These are phyloP conservation scores for Podospora didyma DNA, from an alignment of 495 filamentous ascomycete genomes.

Conservation along the genomic window DNA sequence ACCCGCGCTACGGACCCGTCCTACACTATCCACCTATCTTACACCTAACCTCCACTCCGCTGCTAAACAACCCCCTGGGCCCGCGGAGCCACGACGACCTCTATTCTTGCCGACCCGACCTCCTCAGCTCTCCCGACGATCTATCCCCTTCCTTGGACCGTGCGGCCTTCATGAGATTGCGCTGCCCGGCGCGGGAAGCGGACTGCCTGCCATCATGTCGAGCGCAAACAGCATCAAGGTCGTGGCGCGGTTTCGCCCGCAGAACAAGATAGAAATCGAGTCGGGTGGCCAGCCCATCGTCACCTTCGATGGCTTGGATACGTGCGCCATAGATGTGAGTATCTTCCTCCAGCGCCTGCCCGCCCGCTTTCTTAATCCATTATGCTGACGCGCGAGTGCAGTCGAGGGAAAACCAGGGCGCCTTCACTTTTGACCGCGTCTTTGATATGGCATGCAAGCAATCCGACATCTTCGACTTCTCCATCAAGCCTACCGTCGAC, in stretches of 20 bases:
- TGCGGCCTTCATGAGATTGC: slow-evolving; percentile 26
- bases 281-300: slow-evolving; percentile 91
- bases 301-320: slow-evolving; percentile 80
- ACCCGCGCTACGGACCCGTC: too few relatives aligned
- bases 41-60: background rate
- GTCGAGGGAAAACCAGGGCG: slow-evolving; percentile 77
- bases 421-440: slow-evolving; percentile 96
- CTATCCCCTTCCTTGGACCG: slow-evolving; percentile 1
- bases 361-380: background rate
- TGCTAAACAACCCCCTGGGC: background rate
- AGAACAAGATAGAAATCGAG: slow-evolving; percentile 87
- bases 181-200: slow-evolving; percentile 33
- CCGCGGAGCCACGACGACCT: background rate
- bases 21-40: too few relatives aligned
- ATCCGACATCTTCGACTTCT: slow-evolving; percentile 92
- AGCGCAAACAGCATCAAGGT: slow-evolving; percentile 65
- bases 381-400: slow-evolving; percentile 29
- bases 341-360: slow-evolving; percentile 7
- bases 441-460: slow-evolving; percentile 90
- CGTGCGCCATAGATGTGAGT: slow-evolving; percentile 80
- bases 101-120: slow-evolving; percentile 1
- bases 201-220: slow-evolving; percentile 38
- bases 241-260: slow-evolving; percentile 94
- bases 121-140: background rate
- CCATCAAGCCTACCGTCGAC: slow-evolving; percentile 91